These are phyloP conservation scores for Porcisia deanei DNA, from an alignment of 208 protist species.

Conservation along the genomic window DNA sequence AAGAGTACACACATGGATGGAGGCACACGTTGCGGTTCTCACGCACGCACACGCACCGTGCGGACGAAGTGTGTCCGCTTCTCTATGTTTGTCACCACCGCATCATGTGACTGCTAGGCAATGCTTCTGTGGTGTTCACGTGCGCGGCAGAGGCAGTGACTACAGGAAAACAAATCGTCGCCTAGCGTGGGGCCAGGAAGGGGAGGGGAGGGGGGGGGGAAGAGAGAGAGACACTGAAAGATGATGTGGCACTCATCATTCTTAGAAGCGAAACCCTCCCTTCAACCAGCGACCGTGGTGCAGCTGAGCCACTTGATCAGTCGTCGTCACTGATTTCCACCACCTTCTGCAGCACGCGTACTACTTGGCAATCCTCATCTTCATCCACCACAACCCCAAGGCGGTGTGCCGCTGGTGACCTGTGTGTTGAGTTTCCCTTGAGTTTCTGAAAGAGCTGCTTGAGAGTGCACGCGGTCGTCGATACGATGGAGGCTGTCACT, in stretches of 20 bases:
- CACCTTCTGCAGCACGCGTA: conserved; percentile 21
- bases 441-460: neutral
- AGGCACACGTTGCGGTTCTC: neutral
- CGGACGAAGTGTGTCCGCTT: neutral
- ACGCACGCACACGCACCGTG: neutral
- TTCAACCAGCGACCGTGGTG: neutral
- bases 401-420: neutral
- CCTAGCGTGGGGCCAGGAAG: neutral
- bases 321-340: conserved; percentile 71
- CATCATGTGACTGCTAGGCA: neutral
- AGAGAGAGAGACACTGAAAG: too few relatives aligned
- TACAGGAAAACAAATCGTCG: neutral
- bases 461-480: neutral
- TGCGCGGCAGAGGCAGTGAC: neutral
- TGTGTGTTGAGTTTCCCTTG: neutral
- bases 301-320: neutral
- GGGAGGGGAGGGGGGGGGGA: neutral
- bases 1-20: neutral
- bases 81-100: neutral
- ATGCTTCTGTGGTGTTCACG: neutral
- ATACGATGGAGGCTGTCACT: neutral
- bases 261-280: neutral
- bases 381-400: conserved; percentile 10
- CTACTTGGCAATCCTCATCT: conserved; percentile 36
- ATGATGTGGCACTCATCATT: too few relatives aligned